Conservation (phyloP, 257 asterid genomes). For the Galeopsis tetrahit region DNA sequence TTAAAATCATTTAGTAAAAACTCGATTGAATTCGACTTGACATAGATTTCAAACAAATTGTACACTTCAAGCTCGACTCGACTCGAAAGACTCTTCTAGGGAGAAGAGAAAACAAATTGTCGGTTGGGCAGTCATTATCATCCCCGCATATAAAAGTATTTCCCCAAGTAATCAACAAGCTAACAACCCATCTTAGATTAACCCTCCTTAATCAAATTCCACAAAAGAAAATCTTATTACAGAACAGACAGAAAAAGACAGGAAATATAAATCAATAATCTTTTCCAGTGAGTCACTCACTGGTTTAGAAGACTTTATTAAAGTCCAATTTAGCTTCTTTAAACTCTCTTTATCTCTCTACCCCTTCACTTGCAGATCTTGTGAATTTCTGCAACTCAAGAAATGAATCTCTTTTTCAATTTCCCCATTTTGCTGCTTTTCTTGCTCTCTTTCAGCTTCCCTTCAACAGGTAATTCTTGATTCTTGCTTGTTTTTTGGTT, state of each 20-base stretch:
- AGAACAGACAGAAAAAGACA: background rate
- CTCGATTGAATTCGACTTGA: too few species aligned
- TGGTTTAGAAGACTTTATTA: slow-evolving; percentile 27
- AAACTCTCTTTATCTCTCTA: slow-evolving; percentile 23
- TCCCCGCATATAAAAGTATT: too few species aligned
- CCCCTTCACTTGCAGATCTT: slow-evolving; percentile 50
- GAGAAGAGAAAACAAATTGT: background rate
- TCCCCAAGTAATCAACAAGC: background rate
- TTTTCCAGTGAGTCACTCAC: slow-evolving; percentile 1
- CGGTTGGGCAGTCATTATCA: slow-evolving; percentile 26
- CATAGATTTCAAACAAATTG: too few species aligned
- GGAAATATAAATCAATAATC: background rate
- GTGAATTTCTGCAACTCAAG: slow-evolving; percentile 30
- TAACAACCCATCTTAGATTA: background rate
- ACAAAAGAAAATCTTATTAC: background rate
- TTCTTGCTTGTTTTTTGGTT: background rate
- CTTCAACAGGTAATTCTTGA: slow-evolving; percentile 59
- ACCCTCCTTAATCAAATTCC: background rate
- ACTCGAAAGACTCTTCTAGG: too few species aligned
- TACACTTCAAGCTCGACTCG: too few species aligned
- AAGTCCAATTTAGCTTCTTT: slow-evolving; percentile 31
- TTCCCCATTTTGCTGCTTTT: slow-evolving; percentile 45
- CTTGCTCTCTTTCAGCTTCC: slow-evolving; percentile 57
- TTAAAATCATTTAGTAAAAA: too few species aligned
- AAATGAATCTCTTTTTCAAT: slow-evolving; percentile 50